Conservation (phyloP, 2,329 filamentous ascomycete genomes). For the Colletotrichum echinochloae region DNA sequence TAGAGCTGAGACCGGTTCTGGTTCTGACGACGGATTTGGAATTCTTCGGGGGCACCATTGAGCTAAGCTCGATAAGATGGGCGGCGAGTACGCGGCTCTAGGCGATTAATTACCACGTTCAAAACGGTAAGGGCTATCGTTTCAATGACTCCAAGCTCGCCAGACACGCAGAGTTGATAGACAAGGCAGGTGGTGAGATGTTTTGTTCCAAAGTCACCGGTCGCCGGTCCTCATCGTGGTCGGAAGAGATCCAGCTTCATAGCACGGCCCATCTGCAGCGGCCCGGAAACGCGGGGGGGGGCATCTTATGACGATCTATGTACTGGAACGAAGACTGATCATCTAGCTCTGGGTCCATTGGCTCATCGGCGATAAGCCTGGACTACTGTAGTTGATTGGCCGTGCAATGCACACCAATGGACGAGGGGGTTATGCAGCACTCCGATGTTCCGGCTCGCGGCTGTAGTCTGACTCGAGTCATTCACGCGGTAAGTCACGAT, state of each 20-base stretch:
- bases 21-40: constrained; percentile 22
- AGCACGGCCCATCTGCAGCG: constrained; percentile 21
- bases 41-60: constrained; percentile 32
- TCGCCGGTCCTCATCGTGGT: constrained; percentile 7
- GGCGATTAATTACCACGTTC: background rate
- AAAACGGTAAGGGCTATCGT: background rate
- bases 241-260: background rate
- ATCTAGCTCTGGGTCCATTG: constrained; percentile 1
- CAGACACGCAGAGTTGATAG: background rate
- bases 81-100: background rate
- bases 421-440: background rate
- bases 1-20: constrained; percentile 35
- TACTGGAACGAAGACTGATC: background rate
- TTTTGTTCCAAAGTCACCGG: background rate
- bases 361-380: constrained; percentile 28
- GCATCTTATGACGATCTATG: constrained; percentile 29
- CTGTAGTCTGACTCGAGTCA: background rate
- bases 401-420: background rate
- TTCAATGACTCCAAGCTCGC: background rate
- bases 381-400: constrained; percentile 21
- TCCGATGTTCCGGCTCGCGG: too few relatives aligned
- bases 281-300: constrained; percentile 26
- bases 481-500: too few relatives aligned
- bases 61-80: background rate
- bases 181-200: background rate